Evolutionary conservation across 148 eudicot species (phyloP).

Genomic region (Heliosperma pusillum): DNA sequence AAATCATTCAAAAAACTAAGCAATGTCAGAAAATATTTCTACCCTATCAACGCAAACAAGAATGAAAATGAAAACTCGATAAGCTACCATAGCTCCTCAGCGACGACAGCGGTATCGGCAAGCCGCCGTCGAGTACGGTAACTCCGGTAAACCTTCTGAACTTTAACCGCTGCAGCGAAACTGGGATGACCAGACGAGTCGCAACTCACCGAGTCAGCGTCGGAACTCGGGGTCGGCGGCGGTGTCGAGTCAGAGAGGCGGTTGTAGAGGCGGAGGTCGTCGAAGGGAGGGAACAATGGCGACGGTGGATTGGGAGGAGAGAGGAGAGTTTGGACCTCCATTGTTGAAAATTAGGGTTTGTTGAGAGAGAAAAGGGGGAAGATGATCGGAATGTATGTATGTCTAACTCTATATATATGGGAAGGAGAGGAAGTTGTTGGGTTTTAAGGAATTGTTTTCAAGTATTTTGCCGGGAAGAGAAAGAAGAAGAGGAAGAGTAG

Average conservation of each 20-base stretch:
- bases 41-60: neutral
- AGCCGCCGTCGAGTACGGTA: conserved; percentile 80
- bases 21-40: neutral
- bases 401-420: too few relatives aligned
- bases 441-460: neutral
- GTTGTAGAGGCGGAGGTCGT: conserved; percentile 5
- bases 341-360: conserved; percentile 10
- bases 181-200: neutral
- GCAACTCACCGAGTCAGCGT: neutral
- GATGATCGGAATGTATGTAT: conserved; percentile 19
- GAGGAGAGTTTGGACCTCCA: conserved; percentile 38
- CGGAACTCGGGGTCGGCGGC: neutral
- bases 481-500: conserved; percentile 17
- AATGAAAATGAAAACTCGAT: neutral
- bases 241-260: neutral
- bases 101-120: conserved; percentile 86
- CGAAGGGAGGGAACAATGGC: neutral
- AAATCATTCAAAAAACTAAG: neutral
- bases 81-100: conserved; percentile 71
- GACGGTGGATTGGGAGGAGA: neutral
- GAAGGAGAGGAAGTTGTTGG: neutral
- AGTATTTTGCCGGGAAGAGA: conserved; percentile 25
- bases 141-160: conserved; percentile 81
- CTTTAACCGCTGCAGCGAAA: conserved; percentile 45
- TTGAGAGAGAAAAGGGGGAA: neutral